A percentile compares a stretch with the other conserved stretches of the same genome.
phyloP scores from a whole-genome alignment of 23 red algal genomes.

The Gracilaria gracilis region DNA sequence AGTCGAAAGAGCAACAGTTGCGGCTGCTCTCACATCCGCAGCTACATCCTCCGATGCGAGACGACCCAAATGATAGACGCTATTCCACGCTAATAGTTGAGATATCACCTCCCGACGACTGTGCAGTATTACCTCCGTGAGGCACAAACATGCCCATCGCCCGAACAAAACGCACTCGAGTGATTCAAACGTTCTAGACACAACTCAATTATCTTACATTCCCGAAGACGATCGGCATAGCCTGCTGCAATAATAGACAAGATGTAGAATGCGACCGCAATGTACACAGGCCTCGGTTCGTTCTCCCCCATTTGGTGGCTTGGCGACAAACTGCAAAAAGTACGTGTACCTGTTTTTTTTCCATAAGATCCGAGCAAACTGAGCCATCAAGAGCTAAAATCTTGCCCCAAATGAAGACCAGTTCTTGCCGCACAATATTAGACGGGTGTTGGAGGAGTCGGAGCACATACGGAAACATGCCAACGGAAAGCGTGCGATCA shows the following conservation, averaged over 20 bases:
- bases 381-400: conserved; percentile 88
- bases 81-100: conserved; percentile 42
- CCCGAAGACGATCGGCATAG: conserved; percentile 49
- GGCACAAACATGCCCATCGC: conserved; percentile 80
- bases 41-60: conserved; percentile 51
- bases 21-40: conserved; percentile 68
- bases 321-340: conserved; percentile 75
- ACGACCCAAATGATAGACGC: conserved; percentile 14
- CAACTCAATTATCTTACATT: conserved; percentile 16
- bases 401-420: conserved; percentile 99
- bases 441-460: conserved; percentile 75
- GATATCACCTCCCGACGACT: conserved; percentile 9
- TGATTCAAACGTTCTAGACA: conserved; percentile 55
- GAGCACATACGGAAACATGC: conserved; percentile 95
- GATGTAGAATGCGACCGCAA: conserved; percentile 85
- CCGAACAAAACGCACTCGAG: conserved; percentile 65
- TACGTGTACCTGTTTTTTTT: conserved; percentile 73
- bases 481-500: conserved; percentile 88
- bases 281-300: conserved; percentile 59
- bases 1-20: conserved; percentile 25
- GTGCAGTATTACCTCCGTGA: conserved; percentile 55
- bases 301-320: conserved; percentile 24
- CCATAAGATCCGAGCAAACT: conserved; percentile 79
- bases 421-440: conserved; percentile 68
- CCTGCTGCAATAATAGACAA: conserved; percentile 69